phyloP scores from a whole-genome alignment of 2,329 filamentous ascomycete genomes.

The Diaporthe capsici region DNA sequence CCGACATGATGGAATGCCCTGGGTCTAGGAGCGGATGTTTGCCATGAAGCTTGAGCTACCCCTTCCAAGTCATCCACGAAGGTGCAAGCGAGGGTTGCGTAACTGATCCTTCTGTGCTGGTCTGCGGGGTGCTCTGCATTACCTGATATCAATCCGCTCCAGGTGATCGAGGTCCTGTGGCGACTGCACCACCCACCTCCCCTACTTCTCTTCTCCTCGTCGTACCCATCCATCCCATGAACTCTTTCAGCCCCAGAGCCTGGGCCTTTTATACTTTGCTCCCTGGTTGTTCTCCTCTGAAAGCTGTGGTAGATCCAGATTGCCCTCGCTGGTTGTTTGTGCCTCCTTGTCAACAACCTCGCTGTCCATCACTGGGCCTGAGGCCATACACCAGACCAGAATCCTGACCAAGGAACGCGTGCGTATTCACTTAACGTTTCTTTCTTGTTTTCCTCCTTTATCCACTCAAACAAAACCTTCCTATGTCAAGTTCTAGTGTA shows the following conservation, averaged over 20 bases:
- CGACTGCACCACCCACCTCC: constrained; percentile 1
- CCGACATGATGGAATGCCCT: background rate
- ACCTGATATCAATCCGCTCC: background rate
- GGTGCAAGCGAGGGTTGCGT: background rate
- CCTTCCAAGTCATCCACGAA: background rate
- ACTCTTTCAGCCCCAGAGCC: background rate
- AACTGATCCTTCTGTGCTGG: background rate
- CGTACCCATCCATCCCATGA: background rate
- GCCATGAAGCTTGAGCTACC: constrained; percentile 1
- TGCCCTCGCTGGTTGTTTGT: background rate
- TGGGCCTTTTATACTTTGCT: background rate
- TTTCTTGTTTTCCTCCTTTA: background rate
- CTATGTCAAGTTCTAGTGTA: no score
- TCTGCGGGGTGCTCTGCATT: constrained; percentile 26
- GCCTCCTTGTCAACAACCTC: background rate
- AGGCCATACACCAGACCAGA: background rate
- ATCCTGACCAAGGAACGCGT: background rate
- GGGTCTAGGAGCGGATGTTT: background rate
- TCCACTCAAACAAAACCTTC: no score
- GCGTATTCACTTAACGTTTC: no score
- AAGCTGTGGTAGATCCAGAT: background rate
- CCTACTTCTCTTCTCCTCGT: background rate
- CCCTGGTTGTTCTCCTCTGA: background rate
- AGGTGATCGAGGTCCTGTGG: background rate
- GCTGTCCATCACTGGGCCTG: background rate